Base-by-base conservation (phyloP, 768 basidiomycete genomes). In the Mycena capillaripes region DNA sequence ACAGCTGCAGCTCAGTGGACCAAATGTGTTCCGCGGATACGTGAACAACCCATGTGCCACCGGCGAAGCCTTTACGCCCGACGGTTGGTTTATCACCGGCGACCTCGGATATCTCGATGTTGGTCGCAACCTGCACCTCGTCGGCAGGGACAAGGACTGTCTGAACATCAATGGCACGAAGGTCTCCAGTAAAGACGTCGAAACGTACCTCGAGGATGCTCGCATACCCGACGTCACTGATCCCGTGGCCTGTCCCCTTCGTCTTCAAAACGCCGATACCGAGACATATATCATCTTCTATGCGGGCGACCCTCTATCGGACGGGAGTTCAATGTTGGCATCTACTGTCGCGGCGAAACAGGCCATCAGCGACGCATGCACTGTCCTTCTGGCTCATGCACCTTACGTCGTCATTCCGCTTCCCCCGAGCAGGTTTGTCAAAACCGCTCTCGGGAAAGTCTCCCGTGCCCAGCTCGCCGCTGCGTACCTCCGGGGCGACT, bases 21-120 rank as follows among this genome's bases (percentile, higher is more conserved):
- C 83, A 0, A 82, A 81, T 67, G 57, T 86, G 4, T 83, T 84
- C 67, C 76, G 77, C 19, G 84, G 86, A 21, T 90, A 91, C 73
- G 85, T 84, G 80, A 84, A 82, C 75, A 89, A 90, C 76, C 71
- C 78, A 14, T 76, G 83, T 63, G 88, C 89, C 0, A 91, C 89
- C 7, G 66, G 70, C 7, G 82, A 85, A 32, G 84, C 86, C 34
- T 87, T 91, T 71, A 82, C 59, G 40, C 29, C 78, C 10, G 88
- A 86, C 23, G 83, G 87, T 7, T 92, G 90, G 90, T 88, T 89
- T 79, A 86, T 85, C 73, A 90, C 90, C n/a, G 90, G 91, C 1
- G 91, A 92, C 73, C 78, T 87, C 8, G 89, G 85, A 3, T 76
- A 81, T 40, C 75, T 88, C 14, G 84, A 86, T 68, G 70, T 78